Evolutionary conservation across 2,329 filamentous ascomycete genomes (phyloP).

Genomic region (Aspergillus hiratsukae): DNA sequence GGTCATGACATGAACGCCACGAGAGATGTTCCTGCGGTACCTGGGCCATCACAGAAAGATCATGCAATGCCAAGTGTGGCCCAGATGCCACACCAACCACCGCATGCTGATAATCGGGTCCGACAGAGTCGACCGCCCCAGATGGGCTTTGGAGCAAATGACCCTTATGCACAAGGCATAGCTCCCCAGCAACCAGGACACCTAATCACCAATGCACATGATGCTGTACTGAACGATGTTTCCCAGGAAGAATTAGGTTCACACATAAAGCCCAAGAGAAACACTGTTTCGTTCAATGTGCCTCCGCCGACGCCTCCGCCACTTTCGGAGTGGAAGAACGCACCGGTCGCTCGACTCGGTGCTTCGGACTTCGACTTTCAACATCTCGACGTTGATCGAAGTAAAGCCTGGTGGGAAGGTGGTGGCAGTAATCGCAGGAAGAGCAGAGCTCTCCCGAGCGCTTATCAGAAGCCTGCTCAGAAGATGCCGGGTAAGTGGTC

Average conservation of each 20-base stretch:
- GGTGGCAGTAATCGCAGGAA: constrained; percentile 44
- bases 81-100: neutral
- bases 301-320: constrained; percentile 44
- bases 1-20: constrained; percentile 1
- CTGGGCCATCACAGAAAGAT: neutral
- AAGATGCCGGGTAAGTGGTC: constrained; percentile 28
- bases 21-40: neutral
- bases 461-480: constrained; percentile 30
- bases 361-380: constrained; percentile 59
- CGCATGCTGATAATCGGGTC: neutral
- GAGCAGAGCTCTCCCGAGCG: constrained; percentile 41
- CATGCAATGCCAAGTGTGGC: neutral
- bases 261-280: constrained; percentile 31
- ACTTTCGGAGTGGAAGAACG: constrained; percentile 64
- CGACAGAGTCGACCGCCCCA: constrained; percentile 1
- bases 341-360: constrained; percentile 57
- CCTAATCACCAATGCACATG: neutral
- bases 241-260: constrained; percentile 16
- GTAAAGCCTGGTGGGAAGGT: constrained; percentile 74
- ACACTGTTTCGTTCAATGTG: constrained; percentile 44
- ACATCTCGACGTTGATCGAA: constrained; percentile 44
- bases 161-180: neutral
- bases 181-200: neutral
- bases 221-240: neutral
- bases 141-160: constrained; percentile 1